Conservation (phyloP, 1,284 basidiomycete genomes). For the Sporisorium iseilematis-ciliati region DNA sequence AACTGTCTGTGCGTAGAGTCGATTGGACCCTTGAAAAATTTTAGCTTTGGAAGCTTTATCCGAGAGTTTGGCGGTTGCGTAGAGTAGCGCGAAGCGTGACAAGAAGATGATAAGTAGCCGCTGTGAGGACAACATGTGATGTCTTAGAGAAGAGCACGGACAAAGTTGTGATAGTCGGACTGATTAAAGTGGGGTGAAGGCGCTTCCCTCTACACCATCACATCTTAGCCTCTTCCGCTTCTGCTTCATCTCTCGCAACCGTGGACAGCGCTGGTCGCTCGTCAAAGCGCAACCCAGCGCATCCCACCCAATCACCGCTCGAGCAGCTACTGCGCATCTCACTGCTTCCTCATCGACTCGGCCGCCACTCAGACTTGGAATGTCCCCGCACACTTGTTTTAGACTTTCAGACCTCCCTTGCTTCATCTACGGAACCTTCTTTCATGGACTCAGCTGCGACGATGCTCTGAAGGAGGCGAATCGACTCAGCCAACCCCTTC, state of each 20-base stretch:
- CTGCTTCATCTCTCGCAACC: background rate
- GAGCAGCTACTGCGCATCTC: background rate
- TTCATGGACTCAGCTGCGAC: background rate
- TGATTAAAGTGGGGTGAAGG: background rate
- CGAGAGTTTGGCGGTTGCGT: background rate
- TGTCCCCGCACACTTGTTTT: background rate
- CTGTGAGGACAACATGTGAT: too few relatives aligned
- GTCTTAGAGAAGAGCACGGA: background rate
- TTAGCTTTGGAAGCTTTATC: background rate
- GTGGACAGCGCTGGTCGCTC: slow-evolving; percentile 5
- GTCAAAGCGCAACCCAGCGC: too few relatives aligned
- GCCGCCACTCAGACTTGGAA: too few relatives aligned
- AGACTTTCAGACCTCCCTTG: background rate
- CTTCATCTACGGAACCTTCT: background rate
- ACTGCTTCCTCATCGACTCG: background rate
- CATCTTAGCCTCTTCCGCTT: background rate
- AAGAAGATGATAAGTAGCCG: background rate
- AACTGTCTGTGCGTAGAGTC: background rate
- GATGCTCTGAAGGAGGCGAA: too few relatives aligned
- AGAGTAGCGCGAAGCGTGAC: slow-evolving; percentile 2
- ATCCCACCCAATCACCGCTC: background rate
- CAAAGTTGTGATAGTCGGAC: background rate
- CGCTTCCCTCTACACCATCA: slow-evolving; percentile 2
- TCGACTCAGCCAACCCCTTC: background rate
- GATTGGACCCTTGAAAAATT: background rate